Base-by-base conservation (phyloP, 106 monocot species). In the Acanthochlamys bracteata region DNA sequence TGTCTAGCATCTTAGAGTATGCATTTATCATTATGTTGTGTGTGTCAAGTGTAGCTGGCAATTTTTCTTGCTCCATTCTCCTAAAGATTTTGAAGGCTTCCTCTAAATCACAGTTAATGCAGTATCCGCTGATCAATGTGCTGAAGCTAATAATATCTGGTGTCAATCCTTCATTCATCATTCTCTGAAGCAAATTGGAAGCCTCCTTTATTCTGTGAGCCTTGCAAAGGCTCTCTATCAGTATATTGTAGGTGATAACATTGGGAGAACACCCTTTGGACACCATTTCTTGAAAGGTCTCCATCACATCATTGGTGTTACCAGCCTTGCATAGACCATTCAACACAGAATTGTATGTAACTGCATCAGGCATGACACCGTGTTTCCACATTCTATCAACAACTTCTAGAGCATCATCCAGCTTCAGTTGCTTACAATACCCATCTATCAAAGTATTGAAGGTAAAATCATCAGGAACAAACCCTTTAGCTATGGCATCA, bases 291-390 rank as follows among this genome's bases (percentile, higher is more conserved):
- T 80, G 65, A 62, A 87, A 90, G 59, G 74, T 76, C 54, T 84
- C 83, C 51, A 78, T 73, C 15, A 87, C 86, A 27, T 90, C 90
- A 51, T 26, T 55, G 16, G 47, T 76, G 56, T 90, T 88, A 43
- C 84, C 82, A 74, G 80, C 72, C 69, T 96, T 96, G 70, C 90
- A 87, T 7, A 96, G 78, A 17, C 87, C 90, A 80, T 96, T 80
- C 25, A 96, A 62, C 15, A 96, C 64, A 25, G 86, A 80, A 57
- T 96, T 96, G 67, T 82, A 96, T 24, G 95, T 96, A 55, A 96
- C 72, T 20, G 66, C 68, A 80, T 90, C 86, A 15, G 95, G 90
- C 10, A 19, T 41, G 11, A 87, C 64, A 53, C 87, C 90, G 76
- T 82, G 75, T 20, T 57, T 80, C 95, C 87, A 87, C 95, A 96